Percentiles rank a stretch among this genome's conserved stretches.
Conservation (phyloP, 192 early-diverging fungal species). For the Coemansia furcata region DNA sequence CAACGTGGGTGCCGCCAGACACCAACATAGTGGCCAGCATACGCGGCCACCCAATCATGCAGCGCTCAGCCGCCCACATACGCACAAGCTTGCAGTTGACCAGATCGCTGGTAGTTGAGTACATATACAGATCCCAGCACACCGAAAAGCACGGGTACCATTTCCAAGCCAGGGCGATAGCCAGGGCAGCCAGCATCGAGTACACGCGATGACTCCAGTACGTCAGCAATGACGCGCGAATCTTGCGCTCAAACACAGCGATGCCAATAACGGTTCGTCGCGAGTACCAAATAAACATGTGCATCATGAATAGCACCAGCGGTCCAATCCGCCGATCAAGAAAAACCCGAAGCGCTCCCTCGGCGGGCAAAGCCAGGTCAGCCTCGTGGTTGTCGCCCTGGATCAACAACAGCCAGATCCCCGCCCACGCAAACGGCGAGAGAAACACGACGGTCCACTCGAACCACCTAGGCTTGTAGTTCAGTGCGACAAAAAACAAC, state of each 20-base stretch:
- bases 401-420: constrained; percentile 42
- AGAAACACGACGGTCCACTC: constrained; percentile 33
- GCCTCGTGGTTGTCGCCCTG: constrained; percentile 25
- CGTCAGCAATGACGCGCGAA: constrained; percentile 18
- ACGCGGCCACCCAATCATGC: constrained; percentile 10
- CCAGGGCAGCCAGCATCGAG: constrained; percentile 35
- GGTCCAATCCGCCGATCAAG: constrained; percentile 39
- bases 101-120: not conserved
- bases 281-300: constrained; percentile 49
- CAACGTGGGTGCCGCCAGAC: constrained; percentile 39
- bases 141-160: constrained; percentile 38
- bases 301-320: constrained; percentile 31
- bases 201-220: constrained; percentile 47
- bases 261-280: constrained; percentile 48
- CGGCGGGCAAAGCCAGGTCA: not conserved
- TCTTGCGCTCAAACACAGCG: constrained; percentile 45
- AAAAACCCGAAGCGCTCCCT: constrained; percentile 13
- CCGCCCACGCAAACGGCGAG: constrained; percentile 53
- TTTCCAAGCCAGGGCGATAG: constrained; percentile 34
- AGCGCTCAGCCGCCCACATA: constrained; percentile 26
- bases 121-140: constrained; percentile 17
- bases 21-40: constrained; percentile 29
- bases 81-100: constrained; percentile 3
- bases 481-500: constrained; percentile 36
- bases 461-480: constrained; percentile 36